Percentiles rank a stretch among this genome's conserved stretches.
Conservation (phyloP, 2,329 filamentous ascomycete species). For the Tolypocladium amazonense region DNA sequence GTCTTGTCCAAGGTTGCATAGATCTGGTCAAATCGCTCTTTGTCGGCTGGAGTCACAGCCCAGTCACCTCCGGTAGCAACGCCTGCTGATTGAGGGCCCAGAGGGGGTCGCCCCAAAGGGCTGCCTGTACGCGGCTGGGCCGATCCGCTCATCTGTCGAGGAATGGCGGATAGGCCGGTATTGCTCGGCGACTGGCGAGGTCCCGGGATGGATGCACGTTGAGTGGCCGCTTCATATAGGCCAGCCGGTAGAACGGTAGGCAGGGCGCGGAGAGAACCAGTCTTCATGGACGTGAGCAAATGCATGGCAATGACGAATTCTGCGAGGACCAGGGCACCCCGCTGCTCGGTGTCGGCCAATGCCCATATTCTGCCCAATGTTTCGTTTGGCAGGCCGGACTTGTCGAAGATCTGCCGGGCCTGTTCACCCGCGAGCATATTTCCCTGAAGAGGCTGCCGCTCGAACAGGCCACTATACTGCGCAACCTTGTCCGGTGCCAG, state of each 20-base stretch:
- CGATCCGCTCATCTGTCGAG: conserved; percentile 71
- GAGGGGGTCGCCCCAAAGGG: conserved; percentile 41
- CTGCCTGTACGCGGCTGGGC: conserved; percentile 52
- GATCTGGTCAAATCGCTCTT: conserved; percentile 76
- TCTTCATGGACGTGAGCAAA: conserved; percentile 83
- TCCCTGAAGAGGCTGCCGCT: conserved; percentile 72
- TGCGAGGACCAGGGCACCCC: conserved; percentile 73
- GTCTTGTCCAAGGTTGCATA: conserved; percentile 76
- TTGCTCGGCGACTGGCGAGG: conserved; percentile 40
- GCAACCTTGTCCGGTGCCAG: conserved; percentile 79
- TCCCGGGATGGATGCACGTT: conserved; percentile 38
- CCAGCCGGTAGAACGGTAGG: conserved; percentile 73
- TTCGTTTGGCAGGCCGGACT: conserved; percentile 81
- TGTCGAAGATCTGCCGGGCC: conserved; percentile 91
- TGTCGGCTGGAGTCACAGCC: conserved; percentile 75
- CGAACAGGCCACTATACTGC: conserved; percentile 84
- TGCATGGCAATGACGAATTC: conserved; percentile 99
- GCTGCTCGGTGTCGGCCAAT: conserved; percentile 85
- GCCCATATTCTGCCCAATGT: conserved; percentile 93
- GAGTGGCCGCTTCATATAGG: conserved; percentile 81
- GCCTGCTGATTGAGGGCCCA: conserved; percentile 31
- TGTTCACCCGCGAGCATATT: conserved; percentile 68
- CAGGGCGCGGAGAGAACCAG: conserved; percentile 65
- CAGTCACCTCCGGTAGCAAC: conserved; percentile 45
- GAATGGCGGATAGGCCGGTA: conserved; percentile 54